Conservation (phyloP, 1,284 basidiomycete species). For the Sporisorium reilianum region DNA sequence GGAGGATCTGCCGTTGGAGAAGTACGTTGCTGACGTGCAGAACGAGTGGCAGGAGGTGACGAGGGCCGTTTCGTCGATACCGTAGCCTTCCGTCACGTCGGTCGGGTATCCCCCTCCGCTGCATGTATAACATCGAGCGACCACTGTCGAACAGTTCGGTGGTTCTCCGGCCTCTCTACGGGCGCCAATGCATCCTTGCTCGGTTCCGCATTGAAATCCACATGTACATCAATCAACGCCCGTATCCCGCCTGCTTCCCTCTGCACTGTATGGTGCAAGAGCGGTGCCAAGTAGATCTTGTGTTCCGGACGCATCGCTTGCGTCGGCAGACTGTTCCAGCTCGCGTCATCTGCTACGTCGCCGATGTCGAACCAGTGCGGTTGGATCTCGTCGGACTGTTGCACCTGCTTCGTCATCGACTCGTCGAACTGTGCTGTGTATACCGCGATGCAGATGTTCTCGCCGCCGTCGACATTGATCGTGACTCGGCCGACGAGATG, state of each 20-base stretch:
- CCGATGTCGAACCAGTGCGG: background rate
- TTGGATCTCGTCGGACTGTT: conserved; percentile 4
- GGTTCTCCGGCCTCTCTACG: conserved; percentile 24
- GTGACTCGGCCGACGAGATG: conserved; percentile 2
- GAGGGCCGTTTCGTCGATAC: background rate
- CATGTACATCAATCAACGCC: conserved; percentile 12
- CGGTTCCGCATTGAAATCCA: conserved; percentile 18
- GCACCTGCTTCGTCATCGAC: background rate
- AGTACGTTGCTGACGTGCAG: conserved; percentile 31
- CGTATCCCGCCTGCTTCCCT: background rate
- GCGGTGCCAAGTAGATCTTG: conserved; percentile 5
- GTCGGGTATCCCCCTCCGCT: too few species aligned
- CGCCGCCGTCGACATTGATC: conserved; percentile 18
- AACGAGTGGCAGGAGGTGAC: conserved; percentile 34
- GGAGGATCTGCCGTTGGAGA: conserved; percentile 46
- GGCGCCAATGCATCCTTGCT: background rate
- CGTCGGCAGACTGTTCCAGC: background rate
- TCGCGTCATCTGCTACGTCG: too few species aligned
- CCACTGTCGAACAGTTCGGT: conserved; percentile 14
- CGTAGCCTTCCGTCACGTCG: too few species aligned
- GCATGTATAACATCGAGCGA: conserved; percentile 1
- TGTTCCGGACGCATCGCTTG: conserved; percentile 23
- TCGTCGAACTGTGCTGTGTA: background rate
- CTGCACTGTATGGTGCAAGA: background rate
- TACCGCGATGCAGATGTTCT: conserved; percentile 17